Percentiles rank a stretch among this genome's conserved stretches.
These are phyloP conservation scores for Euphorbia peplus DNA, from an alignment of 345 rosid species.

Conservation along the genomic window DNA sequence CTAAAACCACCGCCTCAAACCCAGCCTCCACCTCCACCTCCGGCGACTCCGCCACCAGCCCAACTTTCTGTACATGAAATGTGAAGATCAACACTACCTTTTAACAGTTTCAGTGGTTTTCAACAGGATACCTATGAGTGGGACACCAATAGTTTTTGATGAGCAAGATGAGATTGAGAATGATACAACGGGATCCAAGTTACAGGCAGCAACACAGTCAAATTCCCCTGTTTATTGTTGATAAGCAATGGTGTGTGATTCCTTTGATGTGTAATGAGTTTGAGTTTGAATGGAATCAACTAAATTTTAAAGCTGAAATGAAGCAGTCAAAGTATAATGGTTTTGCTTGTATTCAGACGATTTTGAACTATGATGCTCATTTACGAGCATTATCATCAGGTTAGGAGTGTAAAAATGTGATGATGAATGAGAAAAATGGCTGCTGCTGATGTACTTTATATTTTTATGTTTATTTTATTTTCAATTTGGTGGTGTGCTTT, in stretches of 20 bases:
- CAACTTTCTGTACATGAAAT: too few relatives aligned
- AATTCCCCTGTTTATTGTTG: too few relatives aligned
- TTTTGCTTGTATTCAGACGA: constrained; percentile 6
- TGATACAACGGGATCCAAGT: constrained; percentile 53
- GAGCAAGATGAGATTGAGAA: constrained; percentile 53
- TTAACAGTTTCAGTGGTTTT: constrained; percentile 7
- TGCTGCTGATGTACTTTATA: background rate
- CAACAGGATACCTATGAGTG: constrained; percentile 43
- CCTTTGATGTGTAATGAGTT: constrained; percentile 7
- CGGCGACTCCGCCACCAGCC: too few relatives aligned
- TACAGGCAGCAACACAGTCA: constrained; percentile 44
- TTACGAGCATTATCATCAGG: constrained; percentile 1
- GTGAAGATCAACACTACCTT: background rate
- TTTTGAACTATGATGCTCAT: constrained; percentile 1
- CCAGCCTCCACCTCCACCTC: too few relatives aligned
- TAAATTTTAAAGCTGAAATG: background rate
- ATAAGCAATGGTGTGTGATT: background rate
- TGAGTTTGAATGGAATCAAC: constrained; percentile 10
- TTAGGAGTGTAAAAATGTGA: background rate
- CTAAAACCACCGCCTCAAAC: too few relatives aligned
- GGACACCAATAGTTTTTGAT: constrained; percentile 37
- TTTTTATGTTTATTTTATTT: background rate
- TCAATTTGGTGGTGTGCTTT: background rate
- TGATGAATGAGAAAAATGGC: constrained; percentile 1
- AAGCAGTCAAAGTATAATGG: constrained; percentile 5